Base-by-base conservation (phyloP, 345 rosid species). In the Geranium rotundifolium region DNA sequence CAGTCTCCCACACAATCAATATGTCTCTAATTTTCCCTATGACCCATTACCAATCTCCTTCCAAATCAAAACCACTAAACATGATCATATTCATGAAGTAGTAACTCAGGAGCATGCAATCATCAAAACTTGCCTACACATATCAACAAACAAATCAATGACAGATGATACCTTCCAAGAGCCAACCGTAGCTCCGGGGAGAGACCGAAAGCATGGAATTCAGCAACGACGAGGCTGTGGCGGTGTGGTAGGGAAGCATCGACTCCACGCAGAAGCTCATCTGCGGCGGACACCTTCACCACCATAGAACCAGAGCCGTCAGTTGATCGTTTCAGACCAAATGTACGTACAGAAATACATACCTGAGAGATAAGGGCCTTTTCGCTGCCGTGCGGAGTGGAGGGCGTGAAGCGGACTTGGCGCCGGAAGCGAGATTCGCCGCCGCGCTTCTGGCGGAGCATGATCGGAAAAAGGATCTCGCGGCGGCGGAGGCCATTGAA, bases 171-270 rank as follows among this genome's bases (percentile, higher is more conserved):
- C 97, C 92, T 79, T 85, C 86, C 34, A 73, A 56, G 3, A 77
- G 84, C 91, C 90, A 88, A 39, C 80, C 67, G 59, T 68, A 75
- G 73, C 80, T 68, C 56, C 81, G 76, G 50, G 72, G 74, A 67
- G 97, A 85, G 29, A 74, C 84, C 9, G 95, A 81, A 10, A 88
- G 86, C 97, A 78, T 86, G 19, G 96, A 88, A 77, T 80, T 88
- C 61, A 91, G 87, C 78, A 91, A 77, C 6, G 98, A 87, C 1
- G 95, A 83, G 54, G 98, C 90, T 29, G 90, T 91, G 57, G 84
- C 96, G 6, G 91, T 80, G 76, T 91, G 95, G 71, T 84, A 84
- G 60, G 98, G 98, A 67, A 86, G 65, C 87, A 88, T 68, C 18
- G 96, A 77, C 71, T 86, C 95, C 17, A 83, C 79, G 64, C 93